phyloP scores from a whole-genome alignment of 257 asterid species.

The Nicotiana noctiflora region DNA sequence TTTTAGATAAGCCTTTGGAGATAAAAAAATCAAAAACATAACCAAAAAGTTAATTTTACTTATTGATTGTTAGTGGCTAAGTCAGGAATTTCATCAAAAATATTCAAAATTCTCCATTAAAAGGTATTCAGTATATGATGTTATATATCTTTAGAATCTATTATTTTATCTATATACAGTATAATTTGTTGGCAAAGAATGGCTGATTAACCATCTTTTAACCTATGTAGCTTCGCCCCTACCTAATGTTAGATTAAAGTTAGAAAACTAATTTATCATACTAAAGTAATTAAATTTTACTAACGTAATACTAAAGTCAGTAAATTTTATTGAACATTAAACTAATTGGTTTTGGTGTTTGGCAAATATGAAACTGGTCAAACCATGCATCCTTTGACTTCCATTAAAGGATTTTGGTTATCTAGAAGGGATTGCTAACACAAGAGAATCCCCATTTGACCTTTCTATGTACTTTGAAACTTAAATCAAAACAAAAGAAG shows the following conservation, averaged over 20 bases:
- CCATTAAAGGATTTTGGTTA: not conserved
- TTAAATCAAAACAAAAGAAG: not conserved
- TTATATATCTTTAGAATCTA: too few relatives aligned
- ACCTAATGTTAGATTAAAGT: not conserved
- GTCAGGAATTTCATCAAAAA: too few relatives aligned
- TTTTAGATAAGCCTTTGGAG: too few relatives aligned
- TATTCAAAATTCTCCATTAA: too few relatives aligned
- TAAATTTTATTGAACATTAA: not conserved
- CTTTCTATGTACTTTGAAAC: conserved; percentile 2
- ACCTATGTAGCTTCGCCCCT: too few relatives aligned
- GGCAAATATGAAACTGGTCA: not conserved
- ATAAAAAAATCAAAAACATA: too few relatives aligned
- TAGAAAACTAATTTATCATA: not conserved
- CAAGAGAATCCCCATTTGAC: not conserved
- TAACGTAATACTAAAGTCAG: not conserved
- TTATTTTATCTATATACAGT: too few relatives aligned
- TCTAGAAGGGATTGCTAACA: conserved; percentile 11
- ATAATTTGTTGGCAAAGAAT: too few relatives aligned
- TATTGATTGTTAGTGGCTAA: too few relatives aligned
- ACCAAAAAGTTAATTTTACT: too few relatives aligned
- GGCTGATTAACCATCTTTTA: too few relatives aligned
- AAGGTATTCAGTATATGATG: too few relatives aligned
- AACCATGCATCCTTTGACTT: not conserved
- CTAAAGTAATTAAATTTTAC: not conserved
- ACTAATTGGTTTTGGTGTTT: not conserved